Evolutionary conservation across 2,329 filamentous ascomycete species (phyloP).

Genomic region (Biscogniauxia mediterranea): DNA sequence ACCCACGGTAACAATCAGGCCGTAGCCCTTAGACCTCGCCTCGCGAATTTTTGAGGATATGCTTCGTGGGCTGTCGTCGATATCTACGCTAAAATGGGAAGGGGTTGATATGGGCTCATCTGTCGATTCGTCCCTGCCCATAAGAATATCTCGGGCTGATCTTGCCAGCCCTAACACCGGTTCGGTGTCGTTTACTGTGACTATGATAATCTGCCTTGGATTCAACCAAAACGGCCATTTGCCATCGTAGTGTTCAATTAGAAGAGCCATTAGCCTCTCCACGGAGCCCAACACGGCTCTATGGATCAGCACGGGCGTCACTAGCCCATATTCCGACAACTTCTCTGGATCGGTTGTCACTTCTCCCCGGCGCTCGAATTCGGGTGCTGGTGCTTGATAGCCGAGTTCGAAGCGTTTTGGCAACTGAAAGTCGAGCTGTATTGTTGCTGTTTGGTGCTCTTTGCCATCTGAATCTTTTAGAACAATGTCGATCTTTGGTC

Average conservation of each 20-base stretch:
- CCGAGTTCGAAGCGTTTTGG: slow-evolving; percentile 77
- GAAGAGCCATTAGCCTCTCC: slow-evolving; percentile 78
- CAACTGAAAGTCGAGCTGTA: slow-evolving; percentile 87
- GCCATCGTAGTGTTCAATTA: slow-evolving; percentile 80
- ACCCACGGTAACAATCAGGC: slow-evolving; percentile 72
- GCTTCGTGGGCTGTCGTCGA: slow-evolving; percentile 62
- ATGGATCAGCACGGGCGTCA: slow-evolving; percentile 77
- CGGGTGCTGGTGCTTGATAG: slow-evolving; percentile 69
- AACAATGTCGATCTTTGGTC: slow-evolving; percentile 88
- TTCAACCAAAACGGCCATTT: slow-evolving; percentile 88
- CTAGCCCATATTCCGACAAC: slow-evolving; percentile 54
- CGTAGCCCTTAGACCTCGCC: slow-evolving; percentile 71
- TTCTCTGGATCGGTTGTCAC: slow-evolving; percentile 47
- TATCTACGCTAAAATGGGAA: slow-evolving; percentile 64
- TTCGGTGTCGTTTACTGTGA: slow-evolving; percentile 66
- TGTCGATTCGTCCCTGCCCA: slow-evolving; percentile 41
- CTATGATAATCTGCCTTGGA: slow-evolving; percentile 71
- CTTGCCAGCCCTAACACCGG: slow-evolving; percentile 51
- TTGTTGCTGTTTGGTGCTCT: slow-evolving; percentile 84
- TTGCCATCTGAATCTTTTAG: slow-evolving; percentile 77
- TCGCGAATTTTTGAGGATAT: slow-evolving; percentile 69
- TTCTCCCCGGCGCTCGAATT: slow-evolving; percentile 54
- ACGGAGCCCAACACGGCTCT: slow-evolving; percentile 81
- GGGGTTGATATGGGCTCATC: slow-evolving; percentile 48
- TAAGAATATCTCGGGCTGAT: slow-evolving; percentile 47